phyloP scores from a whole-genome alignment of 2,329 filamentous ascomycete species.

The Cadophora malorum region DNA sequence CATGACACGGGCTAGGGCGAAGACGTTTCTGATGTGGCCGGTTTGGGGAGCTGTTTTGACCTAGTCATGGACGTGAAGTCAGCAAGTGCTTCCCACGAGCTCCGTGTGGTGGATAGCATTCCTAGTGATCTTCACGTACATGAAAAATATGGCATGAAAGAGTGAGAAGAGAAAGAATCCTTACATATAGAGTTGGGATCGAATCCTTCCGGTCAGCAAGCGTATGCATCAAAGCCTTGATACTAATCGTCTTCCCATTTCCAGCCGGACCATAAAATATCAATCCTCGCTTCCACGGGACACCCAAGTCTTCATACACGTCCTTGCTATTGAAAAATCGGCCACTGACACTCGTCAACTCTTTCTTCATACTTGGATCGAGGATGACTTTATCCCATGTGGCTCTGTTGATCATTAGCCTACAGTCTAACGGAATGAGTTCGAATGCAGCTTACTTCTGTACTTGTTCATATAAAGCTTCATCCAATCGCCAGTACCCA shows the following conservation, averaged over 20 bases:
- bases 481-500: conserved; percentile 13
- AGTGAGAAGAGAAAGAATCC: not conserved
- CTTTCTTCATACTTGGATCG: conserved; percentile 24
- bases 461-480: conserved; percentile 23
- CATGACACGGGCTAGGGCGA: conserved; percentile 27
- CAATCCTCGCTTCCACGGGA: conserved; percentile 32
- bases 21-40: conserved; percentile 25
- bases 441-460: conserved; percentile 12
- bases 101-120: no score
- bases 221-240: conserved; percentile 30
- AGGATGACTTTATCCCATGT: conserved; percentile 31
- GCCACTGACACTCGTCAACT: conserved; percentile 23
- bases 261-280: conserved; percentile 29
- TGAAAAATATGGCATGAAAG: no score
- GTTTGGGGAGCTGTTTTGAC: conserved; percentile 21
- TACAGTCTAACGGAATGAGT: not conserved
- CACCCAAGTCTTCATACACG: conserved; percentile 26
- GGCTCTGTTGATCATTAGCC: conserved; percentile 13
- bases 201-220: conserved; percentile 23
- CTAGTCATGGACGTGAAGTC: not conserved
- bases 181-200: conserved; percentile 30
- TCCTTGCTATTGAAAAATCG: conserved; percentile 28
- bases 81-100: not conserved
- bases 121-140: no score
- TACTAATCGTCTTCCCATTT: conserved; percentile 32